phyloP scores from a whole-genome alignment of 2,329 filamentous ascomycete species.

The Aspergillus fijiensis region DNA sequence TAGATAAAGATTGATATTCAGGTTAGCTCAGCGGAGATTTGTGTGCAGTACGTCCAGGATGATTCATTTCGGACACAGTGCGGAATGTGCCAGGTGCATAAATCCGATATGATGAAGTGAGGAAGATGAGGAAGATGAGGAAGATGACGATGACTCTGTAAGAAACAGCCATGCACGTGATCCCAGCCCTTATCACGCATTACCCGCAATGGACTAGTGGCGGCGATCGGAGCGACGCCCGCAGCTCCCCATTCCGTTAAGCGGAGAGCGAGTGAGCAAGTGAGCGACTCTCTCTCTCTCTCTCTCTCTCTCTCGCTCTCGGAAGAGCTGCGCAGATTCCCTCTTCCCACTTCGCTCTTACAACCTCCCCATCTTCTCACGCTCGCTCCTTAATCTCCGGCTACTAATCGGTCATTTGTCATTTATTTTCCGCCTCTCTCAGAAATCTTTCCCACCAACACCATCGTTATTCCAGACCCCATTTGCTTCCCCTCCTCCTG shows the following conservation, averaged over 20 bases:
- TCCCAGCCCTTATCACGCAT: slow-evolving; percentile 21
- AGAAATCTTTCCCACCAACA: neutral
- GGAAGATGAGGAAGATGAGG: neutral
- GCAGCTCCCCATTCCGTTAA: slow-evolving; percentile 14
- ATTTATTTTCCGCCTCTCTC: neutral
- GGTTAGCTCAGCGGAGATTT: neutral
- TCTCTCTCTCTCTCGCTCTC: neutral
- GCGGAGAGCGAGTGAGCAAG: slow-evolving; percentile 1
- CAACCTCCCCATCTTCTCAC: neutral
- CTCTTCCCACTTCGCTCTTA: neutral
- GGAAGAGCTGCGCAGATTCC: slow-evolving; percentile 7
- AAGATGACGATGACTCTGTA: neutral
- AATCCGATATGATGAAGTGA: neutral
- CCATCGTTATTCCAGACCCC: neutral
- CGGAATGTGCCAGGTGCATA: no score
- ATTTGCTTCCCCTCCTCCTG: slow-evolving; percentile 1
- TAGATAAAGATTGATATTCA: neutral
- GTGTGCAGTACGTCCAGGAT: neutral
- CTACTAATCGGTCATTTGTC: neutral
- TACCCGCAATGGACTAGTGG: slow-evolving; percentile 21
- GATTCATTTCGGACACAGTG: neutral
- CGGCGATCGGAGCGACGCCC: slow-evolving; percentile 21
- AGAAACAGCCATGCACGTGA: slow-evolving; percentile 20
- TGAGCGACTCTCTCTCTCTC: no score
- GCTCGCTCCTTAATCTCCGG: neutral